Evolutionary conservation across 139 green algal genomes (phyloP).

Genomic region (Spirogloea muscicola): DNA sequence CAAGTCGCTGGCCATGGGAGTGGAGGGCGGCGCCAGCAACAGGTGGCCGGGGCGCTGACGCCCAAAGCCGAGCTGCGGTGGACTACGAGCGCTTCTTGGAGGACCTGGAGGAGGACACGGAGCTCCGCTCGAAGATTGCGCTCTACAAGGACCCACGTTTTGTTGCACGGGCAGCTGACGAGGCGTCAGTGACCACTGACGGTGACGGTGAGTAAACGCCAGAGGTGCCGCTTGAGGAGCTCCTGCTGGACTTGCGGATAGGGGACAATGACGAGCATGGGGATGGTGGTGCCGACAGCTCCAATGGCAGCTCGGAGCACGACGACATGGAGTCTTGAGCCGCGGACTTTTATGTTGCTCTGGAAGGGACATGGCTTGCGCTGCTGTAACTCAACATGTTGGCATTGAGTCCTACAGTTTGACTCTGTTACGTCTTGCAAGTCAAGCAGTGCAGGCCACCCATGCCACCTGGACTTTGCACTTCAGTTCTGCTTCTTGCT

Average conservation of each 20-base stretch:
- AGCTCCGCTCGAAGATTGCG: slow-evolving; percentile 59
- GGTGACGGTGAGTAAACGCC: slow-evolving; percentile 52
- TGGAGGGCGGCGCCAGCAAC: background rate
- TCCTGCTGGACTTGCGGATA: slow-evolving; percentile 79
- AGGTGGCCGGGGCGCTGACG: slow-evolving; percentile 35
- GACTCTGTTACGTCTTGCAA: no score
- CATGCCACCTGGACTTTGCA: no score
- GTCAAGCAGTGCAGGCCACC: no score
- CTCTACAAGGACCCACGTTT: slow-evolving; percentile 45
- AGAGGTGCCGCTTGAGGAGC: slow-evolving; percentile 88
- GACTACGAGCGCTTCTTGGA: slow-evolving; percentile 84
- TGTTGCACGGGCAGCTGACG: no score
- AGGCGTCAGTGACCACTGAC: no score
- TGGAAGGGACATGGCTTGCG: no score
- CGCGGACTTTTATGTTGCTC: no score
- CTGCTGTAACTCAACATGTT: no score
- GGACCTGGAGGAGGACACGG: slow-evolving; percentile 78
- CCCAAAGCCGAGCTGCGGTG: slow-evolving; percentile 26
- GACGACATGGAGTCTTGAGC: slow-evolving; percentile 23
- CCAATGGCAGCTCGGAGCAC: slow-evolving; percentile 25
- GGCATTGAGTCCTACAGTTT: no score
- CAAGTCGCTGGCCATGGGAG: slow-evolving; percentile 28
- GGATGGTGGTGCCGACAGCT: no score
- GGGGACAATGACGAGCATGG: no score
- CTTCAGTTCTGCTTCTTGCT: no score